These are phyloP conservation scores for Parietichytrium sp. DNA, from an alignment of 108 stramenopile genomes.

Conservation along the genomic window DNA sequence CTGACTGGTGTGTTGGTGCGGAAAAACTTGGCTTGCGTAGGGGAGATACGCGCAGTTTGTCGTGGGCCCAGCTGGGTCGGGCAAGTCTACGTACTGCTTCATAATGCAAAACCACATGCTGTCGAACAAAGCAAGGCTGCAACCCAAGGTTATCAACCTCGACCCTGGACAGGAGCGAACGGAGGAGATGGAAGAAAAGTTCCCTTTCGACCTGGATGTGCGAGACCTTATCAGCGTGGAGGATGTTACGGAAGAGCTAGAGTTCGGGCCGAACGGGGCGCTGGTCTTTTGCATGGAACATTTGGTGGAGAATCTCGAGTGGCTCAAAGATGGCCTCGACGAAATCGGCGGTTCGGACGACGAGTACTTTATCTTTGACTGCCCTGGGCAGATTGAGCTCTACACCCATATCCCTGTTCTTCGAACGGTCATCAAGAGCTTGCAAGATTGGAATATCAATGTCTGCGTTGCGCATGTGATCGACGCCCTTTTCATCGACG, in stretches of 20 bases:
- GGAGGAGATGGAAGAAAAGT: neutral
- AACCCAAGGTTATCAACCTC: conserved; percentile 78
- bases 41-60: conserved; percentile 42
- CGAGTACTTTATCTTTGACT: conserved; percentile 95
- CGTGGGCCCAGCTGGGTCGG: conserved; percentile 47
- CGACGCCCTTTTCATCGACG: conserved; percentile 76
- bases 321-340: conserved; percentile 81
- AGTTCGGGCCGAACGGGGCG: conserved; percentile 93
- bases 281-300: conserved; percentile 98
- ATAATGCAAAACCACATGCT: conserved; percentile 57
- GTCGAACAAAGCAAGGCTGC: conserved; percentile 42
- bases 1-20: neutral
- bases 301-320: conserved; percentile 87
- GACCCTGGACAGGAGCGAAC: conserved; percentile 68
- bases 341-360: conserved; percentile 77
- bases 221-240: conserved; percentile 90
- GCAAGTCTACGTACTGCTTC: conserved; percentile 64
- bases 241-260: conserved; percentile 96
- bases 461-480: conserved; percentile 87
- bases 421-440: conserved; percentile 75
- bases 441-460: conserved; percentile 79
- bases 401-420: conserved; percentile 96
- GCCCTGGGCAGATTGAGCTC: conserved; percentile 94
- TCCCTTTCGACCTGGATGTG: conserved; percentile 68
- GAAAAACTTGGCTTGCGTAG: neutral